Evolutionary conservation across 306 rosid genomes (phyloP).

Genomic region (Glycine latifolia): DNA sequence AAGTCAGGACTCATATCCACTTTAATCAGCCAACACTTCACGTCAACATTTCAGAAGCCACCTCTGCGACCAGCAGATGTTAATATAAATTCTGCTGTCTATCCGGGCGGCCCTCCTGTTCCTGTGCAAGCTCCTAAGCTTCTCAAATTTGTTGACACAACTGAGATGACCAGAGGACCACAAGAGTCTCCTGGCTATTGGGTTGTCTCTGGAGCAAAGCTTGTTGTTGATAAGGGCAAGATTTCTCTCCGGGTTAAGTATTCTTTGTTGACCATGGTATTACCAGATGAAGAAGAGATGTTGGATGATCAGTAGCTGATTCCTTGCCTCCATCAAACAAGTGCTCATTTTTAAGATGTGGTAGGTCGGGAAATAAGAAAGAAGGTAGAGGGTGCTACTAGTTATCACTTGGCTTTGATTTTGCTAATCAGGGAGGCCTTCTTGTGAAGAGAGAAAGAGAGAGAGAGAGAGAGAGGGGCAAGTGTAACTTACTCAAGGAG

Average conservation of each 20-base stretch:
- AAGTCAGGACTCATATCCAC: constrained; percentile 97
- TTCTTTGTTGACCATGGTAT: constrained; percentile 76
- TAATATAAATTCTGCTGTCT: constrained; percentile 89
- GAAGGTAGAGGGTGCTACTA: neutral
- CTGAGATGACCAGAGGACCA: constrained; percentile 97
- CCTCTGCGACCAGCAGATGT: constrained; percentile 94
- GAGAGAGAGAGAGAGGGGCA: too few species aligned
- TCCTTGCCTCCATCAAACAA: neutral
- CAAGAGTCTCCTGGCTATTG: constrained; percentile 96
- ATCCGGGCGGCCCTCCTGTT: constrained; percentile 97
- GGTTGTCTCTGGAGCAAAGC: constrained; percentile 97
- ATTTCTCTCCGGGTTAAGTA: constrained; percentile 84
- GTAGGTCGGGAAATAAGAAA: too few species aligned
- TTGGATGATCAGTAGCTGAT: constrained; percentile 61
- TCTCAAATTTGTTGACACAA: constrained; percentile 85
- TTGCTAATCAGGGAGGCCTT: neutral
- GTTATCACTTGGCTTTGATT: neutral
- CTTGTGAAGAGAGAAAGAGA: neutral
- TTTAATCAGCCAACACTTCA: constrained; percentile 93
- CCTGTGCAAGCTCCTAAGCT: constrained; percentile 91
- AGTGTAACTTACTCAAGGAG: too few species aligned
- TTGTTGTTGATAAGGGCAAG: constrained; percentile 83
- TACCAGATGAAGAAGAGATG: constrained; percentile 74
- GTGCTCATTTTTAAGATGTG: too few species aligned
- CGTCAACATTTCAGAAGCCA: constrained; percentile 78